Evolutionary conservation across 2,329 filamentous ascomycete genomes (phyloP), one percentile per base, ranked within the genome.

Genomic region (Trichoderma cornu-damae): DNA sequence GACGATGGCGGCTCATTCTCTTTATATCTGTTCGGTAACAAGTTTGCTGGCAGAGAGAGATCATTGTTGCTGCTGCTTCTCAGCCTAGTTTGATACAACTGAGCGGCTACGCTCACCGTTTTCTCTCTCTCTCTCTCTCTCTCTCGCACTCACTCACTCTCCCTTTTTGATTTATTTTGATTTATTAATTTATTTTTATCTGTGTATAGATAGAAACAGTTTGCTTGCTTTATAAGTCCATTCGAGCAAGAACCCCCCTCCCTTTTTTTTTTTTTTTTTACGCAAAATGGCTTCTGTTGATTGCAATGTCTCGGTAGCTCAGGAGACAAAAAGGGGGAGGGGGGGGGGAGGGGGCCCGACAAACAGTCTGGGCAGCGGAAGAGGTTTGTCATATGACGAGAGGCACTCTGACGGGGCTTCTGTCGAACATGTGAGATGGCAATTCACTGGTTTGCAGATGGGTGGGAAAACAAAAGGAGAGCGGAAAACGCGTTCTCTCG

Each of bases 31-130:
- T 9, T 16, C 8, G 9, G 11, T n/a, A 2, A 16, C n/a, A 37
- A 51, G 52, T 55, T 55, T 55, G 52, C 42, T 55, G 6, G 6
- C 22, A n/a, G n/a, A 32, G 6, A 12, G 6, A 47, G 24, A 26
- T 8, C 7, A 47, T 20, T 35, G 9, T 18, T 38, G 34, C 24
- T 37, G 22, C 3, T 3, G 11, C 22, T 16, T 3, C 42, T 44
- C n/a, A 8, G 14, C 11, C 16, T n/a, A 35, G 42, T 46, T 54
- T 53, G 50, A 35, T 40, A 28, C 18, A 3, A 14, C 22, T 1
- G 30, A 43, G 49, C 49, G 24, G 37, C 37, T 52, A 43, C 8
- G 32, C 42, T 55, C 51, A 55, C 51, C 51, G 42, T 47, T 30
- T 22, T 47, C 38, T 47, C n/a, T n/a, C n/a, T n/a, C n/a, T n/a